Percentiles rank a stretch among this genome's conserved stretches.
These are phyloP conservation scores for Naematelia aurantialba DNA, from an alignment of 768 basidiomycete genomes.

Conservation along the genomic window DNA sequence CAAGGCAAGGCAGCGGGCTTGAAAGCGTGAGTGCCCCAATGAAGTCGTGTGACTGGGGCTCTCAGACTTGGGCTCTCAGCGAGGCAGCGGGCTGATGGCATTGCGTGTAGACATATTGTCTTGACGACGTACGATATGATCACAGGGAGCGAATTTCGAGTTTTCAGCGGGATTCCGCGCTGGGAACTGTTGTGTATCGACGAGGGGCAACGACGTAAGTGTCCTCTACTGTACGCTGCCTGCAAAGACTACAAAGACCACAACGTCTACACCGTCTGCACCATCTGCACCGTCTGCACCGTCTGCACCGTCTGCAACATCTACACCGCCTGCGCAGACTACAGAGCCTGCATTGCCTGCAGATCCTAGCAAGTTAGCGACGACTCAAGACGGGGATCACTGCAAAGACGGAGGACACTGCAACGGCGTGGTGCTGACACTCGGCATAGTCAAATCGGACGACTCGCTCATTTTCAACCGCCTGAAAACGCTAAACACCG, in stretches of 20 bases:
- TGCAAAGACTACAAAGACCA: too few species aligned
- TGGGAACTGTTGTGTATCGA: slow-evolving; percentile 96
- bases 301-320: too few species aligned
- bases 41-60: too few species aligned
- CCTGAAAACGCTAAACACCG: slow-evolving; percentile 69
- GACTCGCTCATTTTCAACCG: slow-evolving; percentile 73
- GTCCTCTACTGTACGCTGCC: too few species aligned
- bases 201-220: slow-evolving; percentile 83
- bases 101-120: slow-evolving; percentile 81
- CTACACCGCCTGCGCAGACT: too few species aligned
- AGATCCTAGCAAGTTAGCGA: too few species aligned
- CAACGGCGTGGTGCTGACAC: too few species aligned
- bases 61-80: neutral
- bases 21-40: slow-evolving; percentile 44
- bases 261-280: too few species aligned
- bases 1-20: slow-evolving; percentile 48
- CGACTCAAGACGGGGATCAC: too few species aligned
- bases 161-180: slow-evolving; percentile 76
- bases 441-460: slow-evolving; percentile 72
- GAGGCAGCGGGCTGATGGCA: neutral
- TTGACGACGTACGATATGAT: slow-evolving; percentile 90
- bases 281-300: too few species aligned
- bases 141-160: slow-evolving; percentile 62
- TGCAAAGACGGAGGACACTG: too few species aligned
- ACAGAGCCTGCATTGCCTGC: too few species aligned